A percentile compares a stretch with the other conserved stretches of the same genome.
These are phyloP conservation scores for Arabidopsis suecica DNA, from an alignment of 345 rosid species.

Conservation along the genomic window DNA sequence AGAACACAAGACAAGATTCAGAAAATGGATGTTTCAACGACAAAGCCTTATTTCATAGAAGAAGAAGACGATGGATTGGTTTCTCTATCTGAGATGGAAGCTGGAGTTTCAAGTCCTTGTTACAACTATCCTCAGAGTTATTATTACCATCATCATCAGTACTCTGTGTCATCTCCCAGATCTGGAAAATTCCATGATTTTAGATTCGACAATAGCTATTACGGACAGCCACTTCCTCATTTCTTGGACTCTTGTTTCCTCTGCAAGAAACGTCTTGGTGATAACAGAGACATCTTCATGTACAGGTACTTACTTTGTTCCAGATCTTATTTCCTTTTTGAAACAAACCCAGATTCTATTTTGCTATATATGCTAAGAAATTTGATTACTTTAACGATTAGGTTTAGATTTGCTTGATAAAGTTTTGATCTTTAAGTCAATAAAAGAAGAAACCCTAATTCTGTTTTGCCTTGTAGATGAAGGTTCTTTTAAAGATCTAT, in stretches of 20 bases:
- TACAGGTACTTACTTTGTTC: constrained; percentile 58
- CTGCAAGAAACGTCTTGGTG: constrained; percentile 71
- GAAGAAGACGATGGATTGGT: constrained; percentile 38
- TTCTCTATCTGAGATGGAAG: constrained; percentile 38
- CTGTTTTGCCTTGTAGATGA: not conserved
- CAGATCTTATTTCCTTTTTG: not conserved
- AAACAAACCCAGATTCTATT: not conserved
- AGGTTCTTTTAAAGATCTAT: constrained; percentile 4
- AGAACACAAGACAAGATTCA: not conserved
- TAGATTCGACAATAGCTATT: constrained; percentile 51
- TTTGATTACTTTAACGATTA: not conserved
- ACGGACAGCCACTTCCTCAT: constrained; percentile 51
- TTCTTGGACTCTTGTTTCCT: constrained; percentile 73
- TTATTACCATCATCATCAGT: constrained; percentile 34
- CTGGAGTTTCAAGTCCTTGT: constrained; percentile 50
- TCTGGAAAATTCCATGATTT: constrained; percentile 58
- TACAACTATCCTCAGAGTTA: constrained; percentile 38
- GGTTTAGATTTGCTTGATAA: not conserved
- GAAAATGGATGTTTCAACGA: constrained; percentile 36
- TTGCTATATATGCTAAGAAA: not conserved
- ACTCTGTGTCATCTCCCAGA: constrained; percentile 59
- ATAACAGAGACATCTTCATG: constrained; percentile 83
- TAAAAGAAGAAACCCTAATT: not conserved
- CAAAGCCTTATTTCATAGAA: constrained; percentile 42
- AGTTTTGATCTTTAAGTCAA: not conserved